Percentiles rank a stretch among this genome's conserved stretches.
These are phyloP conservation scores for Typha latifolia DNA, from an alignment of 176 grass and related monocot species.

Conservation along the genomic window DNA sequence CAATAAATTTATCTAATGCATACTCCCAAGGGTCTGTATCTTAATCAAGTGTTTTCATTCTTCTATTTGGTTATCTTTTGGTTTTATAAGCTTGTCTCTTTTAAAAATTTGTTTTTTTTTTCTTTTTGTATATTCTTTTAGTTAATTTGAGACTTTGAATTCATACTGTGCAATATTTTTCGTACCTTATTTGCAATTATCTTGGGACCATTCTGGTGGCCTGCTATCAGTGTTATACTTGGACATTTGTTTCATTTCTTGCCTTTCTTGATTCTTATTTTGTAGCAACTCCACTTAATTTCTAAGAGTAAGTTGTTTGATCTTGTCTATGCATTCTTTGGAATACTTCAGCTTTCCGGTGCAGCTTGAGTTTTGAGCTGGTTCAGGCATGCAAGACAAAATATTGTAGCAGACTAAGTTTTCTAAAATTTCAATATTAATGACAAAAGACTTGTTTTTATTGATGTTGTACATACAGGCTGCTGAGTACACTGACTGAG, in stretches of 20 bases:
- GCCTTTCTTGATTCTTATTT: too few species aligned
- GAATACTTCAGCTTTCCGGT: background rate
- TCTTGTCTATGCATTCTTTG: background rate
- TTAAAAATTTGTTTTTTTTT: background rate
- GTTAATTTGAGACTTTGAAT: too few species aligned
- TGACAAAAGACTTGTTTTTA: background rate
- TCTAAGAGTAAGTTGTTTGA: too few species aligned
- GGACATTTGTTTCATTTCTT: too few species aligned
- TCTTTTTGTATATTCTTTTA: background rate
- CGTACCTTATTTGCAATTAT: background rate
- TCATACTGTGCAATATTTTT: background rate
- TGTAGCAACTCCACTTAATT: too few species aligned
- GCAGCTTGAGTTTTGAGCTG: background rate
- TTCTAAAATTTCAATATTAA: slow-evolving; percentile 3
- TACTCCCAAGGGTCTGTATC: slow-evolving; percentile 56
- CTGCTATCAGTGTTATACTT: background rate
- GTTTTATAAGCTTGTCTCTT: background rate
- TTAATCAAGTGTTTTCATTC: background rate
- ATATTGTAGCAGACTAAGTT: background rate
- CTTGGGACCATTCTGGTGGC: background rate
- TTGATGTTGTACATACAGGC: slow-evolving; percentile 25
- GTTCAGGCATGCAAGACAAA: background rate
- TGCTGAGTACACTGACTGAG: slow-evolving; percentile 40
- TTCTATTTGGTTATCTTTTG: background rate
- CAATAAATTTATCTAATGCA: slow-evolving; percentile 34